A percentile compares a stretch with the other conserved stretches of the same genome.
phyloP scores from a whole-genome alignment of 176 grass and related monocot genomes.

The Bothriochloa decipiens region DNA sequence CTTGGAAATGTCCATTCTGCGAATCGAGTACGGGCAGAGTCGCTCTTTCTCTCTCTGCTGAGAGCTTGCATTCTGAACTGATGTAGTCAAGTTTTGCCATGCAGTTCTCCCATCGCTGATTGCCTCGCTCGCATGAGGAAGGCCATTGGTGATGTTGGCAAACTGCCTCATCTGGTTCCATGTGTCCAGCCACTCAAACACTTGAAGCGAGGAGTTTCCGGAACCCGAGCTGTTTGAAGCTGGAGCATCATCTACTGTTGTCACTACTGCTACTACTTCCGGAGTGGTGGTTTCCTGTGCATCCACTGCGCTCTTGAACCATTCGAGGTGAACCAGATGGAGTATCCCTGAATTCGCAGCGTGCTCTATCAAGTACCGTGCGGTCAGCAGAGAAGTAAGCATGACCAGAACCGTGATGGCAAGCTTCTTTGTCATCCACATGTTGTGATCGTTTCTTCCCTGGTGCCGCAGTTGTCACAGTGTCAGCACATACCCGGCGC shows the following conservation, averaged over 20 bases:
- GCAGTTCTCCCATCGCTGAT: conserved; percentile 69
- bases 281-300: conserved; percentile 34
- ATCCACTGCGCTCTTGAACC: conserved; percentile 31
- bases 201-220: conserved; percentile 41
- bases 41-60: conserved; percentile 31
- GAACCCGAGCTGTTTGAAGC: conserved; percentile 38
- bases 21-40: conserved; percentile 75
- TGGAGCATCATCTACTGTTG: conserved; percentile 21
- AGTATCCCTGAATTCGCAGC: conserved; percentile 38
- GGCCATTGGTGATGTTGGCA: conserved; percentile 48
- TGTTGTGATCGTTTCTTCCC: conserved; percentile 21
- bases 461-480: not conserved
- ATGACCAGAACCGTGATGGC: conserved; percentile 39
- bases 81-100: conserved; percentile 64
- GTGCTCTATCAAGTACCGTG: conserved; percentile 64
- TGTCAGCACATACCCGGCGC: not conserved
- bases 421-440: conserved; percentile 61
- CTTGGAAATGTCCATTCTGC: conserved; percentile 67
- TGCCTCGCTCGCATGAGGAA: conserved; percentile 71
- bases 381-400: conserved; percentile 64
- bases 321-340: conserved; percentile 48
- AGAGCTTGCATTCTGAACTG: conserved; percentile 47
- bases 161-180: conserved; percentile 72
- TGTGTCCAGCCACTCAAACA: conserved; percentile 55
- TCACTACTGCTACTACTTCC: not conserved